Evolutionary conservation across 306 rosid species (phyloP), one percentile per base, ranked within the genome.

Genomic region (Dicorynia guianensis): DNA sequence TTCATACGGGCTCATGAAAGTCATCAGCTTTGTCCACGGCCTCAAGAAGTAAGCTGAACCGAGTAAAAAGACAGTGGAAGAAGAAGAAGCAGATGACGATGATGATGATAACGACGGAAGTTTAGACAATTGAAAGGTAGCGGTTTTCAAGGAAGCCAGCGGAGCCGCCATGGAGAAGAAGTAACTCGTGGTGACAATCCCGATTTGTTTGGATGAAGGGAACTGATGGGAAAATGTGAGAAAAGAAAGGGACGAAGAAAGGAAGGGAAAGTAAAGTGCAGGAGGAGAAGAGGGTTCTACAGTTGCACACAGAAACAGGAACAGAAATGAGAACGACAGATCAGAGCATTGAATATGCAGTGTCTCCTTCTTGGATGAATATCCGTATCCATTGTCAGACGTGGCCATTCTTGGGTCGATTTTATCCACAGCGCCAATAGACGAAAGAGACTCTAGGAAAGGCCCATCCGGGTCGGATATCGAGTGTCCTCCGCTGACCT

Each of bases 1-100:
- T 43, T 50, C 46, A 69, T 65, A 61, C 7, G 82, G 74, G 59
- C 50, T 79, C 54, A 85, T 67, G 83, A 83, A 88, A 62, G 81
- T 36, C 35, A 12, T 61, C 17, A 62, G 67, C 12, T 48, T 77
- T 13, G 67, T 47, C 46, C 66, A 36, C 35, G 77, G 80, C 0
- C 8, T 76, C 56, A 70, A 76, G 50, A 77, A 80, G 62, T 56
- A 63, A 57, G 77, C 12, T 0, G 66, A 46, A 58, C 75, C 9
- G 59, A 76, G 79, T 15, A 72, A 75, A 64, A 54, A 74, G 58
- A 74, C 69, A 8, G 83, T 57, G 43, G 76, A 9, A 15, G 81
- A n/a, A 25, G 72, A 60, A 7, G 71, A 42, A 8, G 53, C 69
- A 2, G 74, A 58, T 36, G 86, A 76, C 36, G 80, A 70, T 5